These are phyloP conservation scores for Trichocomaceae sp. DNA, from an alignment of 2,329 filamentous ascomycete genomes.

Conservation along the genomic window DNA sequence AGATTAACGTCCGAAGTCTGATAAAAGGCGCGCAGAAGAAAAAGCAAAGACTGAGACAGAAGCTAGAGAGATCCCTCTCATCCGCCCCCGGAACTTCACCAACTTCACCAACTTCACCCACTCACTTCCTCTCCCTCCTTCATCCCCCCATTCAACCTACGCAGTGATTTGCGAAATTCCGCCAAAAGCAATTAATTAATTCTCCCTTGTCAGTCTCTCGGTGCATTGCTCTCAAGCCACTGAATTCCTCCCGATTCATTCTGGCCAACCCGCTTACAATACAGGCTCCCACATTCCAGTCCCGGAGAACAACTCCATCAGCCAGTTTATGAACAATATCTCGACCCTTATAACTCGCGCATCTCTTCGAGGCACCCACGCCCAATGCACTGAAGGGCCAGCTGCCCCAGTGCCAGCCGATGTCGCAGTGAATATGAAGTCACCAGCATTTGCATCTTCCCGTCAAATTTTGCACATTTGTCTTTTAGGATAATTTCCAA, in stretches of 20 bases:
- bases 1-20: too few species aligned
- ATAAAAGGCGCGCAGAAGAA: neutral
- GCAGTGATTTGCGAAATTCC: neutral
- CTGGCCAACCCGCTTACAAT: conserved; percentile 9
- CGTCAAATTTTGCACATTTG: conserved; percentile 15
- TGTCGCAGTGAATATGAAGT: conserved; percentile 27
- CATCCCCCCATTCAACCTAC: neutral
- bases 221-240: conserved; percentile 1
- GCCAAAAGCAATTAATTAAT: neutral
- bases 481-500: neutral
- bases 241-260: conserved; percentile 3
- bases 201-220: neutral
- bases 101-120: too few species aligned
- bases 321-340: neutral
- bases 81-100: neutral
- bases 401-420: conserved; percentile 26
- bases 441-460: conserved; percentile 16
- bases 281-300: conserved; percentile 2
- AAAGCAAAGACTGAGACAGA: conserved; percentile 14
- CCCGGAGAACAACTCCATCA: neutral
- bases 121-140: neutral
- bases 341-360: neutral
- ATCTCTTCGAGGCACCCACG: conserved; percentile 9
- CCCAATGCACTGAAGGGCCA: conserved; percentile 23
- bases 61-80: conserved; percentile 1